These are phyloP conservation scores for Aureobasidium vineae DNA, from an alignment of 2,329 filamentous ascomycete species.

Conservation along the genomic window DNA sequence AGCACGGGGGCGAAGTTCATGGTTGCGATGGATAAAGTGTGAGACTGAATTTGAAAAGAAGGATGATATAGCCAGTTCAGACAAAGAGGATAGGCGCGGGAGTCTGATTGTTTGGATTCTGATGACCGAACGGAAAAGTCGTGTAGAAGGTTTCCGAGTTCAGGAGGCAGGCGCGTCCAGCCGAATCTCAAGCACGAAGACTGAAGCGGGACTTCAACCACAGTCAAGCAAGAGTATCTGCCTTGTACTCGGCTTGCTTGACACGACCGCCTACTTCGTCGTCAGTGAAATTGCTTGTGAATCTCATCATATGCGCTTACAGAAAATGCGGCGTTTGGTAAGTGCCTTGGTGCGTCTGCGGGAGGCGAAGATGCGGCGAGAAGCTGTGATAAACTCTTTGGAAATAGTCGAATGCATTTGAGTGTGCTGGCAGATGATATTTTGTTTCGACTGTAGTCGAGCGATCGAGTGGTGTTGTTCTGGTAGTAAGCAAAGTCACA, in stretches of 20 bases:
- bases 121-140: background rate
- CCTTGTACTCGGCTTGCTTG: background rate
- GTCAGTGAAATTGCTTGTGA: background rate
- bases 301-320: background rate
- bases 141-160: background rate
- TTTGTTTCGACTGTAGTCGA: background rate
- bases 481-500: no score
- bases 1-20: background rate
- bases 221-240: background rate
- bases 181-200: background rate
- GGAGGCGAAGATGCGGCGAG: background rate
- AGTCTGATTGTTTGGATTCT: background rate
- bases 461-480: background rate
- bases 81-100: no score
- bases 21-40: background rate
- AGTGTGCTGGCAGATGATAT: no score
- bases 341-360: constrained; percentile 5
- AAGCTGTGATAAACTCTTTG: background rate
- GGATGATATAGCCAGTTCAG: no score
- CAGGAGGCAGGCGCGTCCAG: background rate
- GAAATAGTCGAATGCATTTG: background rate
- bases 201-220: constrained; percentile 6
- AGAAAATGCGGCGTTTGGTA: background rate
- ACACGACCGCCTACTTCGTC: background rate
- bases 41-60: background rate